A percentile compares a stretch with the other conserved stretches of the same genome.
Evolutionary conservation across 768 basidiomycete genomes (phyloP).

Genomic region (Xerocomellus amylosporus): DNA sequence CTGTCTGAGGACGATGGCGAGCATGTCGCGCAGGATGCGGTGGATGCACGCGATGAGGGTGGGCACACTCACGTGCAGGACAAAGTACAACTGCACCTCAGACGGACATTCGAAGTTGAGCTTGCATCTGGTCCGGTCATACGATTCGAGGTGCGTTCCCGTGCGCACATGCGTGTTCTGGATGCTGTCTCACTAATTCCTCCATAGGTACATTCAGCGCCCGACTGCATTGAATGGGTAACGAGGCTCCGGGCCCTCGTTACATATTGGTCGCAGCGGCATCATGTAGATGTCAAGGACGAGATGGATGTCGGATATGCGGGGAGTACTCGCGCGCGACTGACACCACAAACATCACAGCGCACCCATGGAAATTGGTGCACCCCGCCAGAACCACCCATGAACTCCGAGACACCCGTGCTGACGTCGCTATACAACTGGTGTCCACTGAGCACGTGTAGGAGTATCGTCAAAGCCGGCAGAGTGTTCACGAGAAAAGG

Average conservation of each 20-base stretch:
- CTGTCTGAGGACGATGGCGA: slow-evolving; percentile 30
- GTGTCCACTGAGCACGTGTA: slow-evolving; percentile 82
- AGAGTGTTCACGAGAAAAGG: slow-evolving; percentile 72
- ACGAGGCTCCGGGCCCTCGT: slow-evolving; percentile 65
- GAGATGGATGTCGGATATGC: slow-evolving; percentile 77
- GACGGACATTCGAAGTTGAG: slow-evolving; percentile 75
- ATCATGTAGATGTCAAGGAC: slow-evolving; percentile 69
- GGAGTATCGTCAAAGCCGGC: slow-evolving; percentile 69
- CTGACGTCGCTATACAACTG: slow-evolving; percentile 75
- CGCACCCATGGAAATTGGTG: slow-evolving; percentile 35
- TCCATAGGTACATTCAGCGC: slow-evolving; percentile 58
- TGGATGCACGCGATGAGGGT: slow-evolving; percentile 63
- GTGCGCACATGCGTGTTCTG: background rate
- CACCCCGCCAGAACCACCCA: slow-evolving; percentile 48
- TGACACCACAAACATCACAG: slow-evolving; percentile 51
- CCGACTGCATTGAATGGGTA: slow-evolving; percentile 82
- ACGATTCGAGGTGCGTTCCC: slow-evolving; percentile 70
- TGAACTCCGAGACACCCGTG: slow-evolving; percentile 53
- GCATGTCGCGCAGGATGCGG: slow-evolving; percentile 25
- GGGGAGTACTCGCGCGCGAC: slow-evolving; percentile 46
- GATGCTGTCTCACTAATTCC: background rate
- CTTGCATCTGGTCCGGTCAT: slow-evolving; percentile 65
- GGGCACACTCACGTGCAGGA: slow-evolving; percentile 45
- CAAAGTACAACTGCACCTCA: slow-evolving; percentile 48
- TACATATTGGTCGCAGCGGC: slow-evolving; percentile 76